Percentiles rank a stretch among this genome's conserved stretches.
Conservation (phyloP, 768 basidiomycete genomes). For the Clitopilus passeckerianus region DNA sequence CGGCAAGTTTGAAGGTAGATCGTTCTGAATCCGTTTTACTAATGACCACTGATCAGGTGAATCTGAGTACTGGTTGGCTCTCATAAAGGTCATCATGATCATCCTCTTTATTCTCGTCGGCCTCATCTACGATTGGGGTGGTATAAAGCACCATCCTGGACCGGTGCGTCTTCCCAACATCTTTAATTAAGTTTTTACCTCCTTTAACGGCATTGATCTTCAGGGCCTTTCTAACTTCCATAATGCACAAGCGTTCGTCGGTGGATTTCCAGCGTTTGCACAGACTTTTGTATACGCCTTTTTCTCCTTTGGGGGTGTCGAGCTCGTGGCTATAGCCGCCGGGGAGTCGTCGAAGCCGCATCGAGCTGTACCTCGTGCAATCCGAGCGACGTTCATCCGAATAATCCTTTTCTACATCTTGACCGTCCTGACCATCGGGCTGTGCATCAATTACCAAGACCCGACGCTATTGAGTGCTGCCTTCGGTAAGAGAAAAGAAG, state of each 20-base stretch:
- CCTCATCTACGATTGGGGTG: slow-evolving; percentile 60
- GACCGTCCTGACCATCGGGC: slow-evolving; percentile 59
- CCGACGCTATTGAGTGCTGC: slow-evolving; percentile 44
- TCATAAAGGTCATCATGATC: slow-evolving; percentile 61
- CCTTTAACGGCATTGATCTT: slow-evolving; percentile 2
- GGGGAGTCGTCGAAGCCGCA: slow-evolving; percentile 63
- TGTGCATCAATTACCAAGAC: slow-evolving; percentile 60
- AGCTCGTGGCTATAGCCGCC: slow-evolving; percentile 69
- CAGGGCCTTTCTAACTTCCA: slow-evolving; percentile 50
- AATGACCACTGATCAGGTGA: slow-evolving; percentile 32
- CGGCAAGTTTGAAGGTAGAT: slow-evolving; percentile 24
- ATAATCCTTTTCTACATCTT: slow-evolving; percentile 63
- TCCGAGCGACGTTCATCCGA: slow-evolving; percentile 65
- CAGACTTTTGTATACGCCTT: slow-evolving; percentile 66
- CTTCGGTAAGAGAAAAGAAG: slow-evolving; percentile 22
- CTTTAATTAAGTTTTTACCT: not conserved
- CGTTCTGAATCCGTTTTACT: not conserved
- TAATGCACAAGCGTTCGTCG: slow-evolving; percentile 46
- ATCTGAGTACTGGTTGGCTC: slow-evolving; percentile 60
- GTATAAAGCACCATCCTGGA: slow-evolving; percentile 52
- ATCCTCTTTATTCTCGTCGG: slow-evolving; percentile 58
- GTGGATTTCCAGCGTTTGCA: slow-evolving; percentile 47
- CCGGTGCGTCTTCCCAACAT: slow-evolving; percentile 34
- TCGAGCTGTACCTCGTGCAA: slow-evolving; percentile 57
- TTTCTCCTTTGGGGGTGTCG: slow-evolving; percentile 66